Conservation (phyloP, 2,329 filamentous ascomycete species). For the Mariannaea elegans region DNA sequence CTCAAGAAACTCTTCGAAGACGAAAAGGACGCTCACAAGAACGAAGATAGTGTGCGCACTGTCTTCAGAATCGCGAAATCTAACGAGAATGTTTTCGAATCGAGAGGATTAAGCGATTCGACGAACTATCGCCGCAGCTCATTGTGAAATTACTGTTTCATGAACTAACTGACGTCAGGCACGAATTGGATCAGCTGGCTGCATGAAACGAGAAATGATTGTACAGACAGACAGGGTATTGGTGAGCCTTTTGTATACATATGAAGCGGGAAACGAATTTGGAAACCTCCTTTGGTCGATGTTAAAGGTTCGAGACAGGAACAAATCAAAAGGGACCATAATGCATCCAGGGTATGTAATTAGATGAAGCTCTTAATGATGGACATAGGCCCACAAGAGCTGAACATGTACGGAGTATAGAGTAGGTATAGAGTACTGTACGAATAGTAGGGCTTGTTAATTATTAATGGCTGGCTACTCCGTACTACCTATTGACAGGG, state of each 20-base stretch:
- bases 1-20: conserved; percentile 32
- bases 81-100: background rate
- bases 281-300: background rate
- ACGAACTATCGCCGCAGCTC: conserved; percentile 20
- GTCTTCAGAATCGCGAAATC: background rate
- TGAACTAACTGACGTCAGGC: background rate
- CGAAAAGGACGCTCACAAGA: too few relatives aligned
- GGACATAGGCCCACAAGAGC: too few relatives aligned
- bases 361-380: too few relatives aligned
- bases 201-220: background rate
- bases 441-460: too few relatives aligned
- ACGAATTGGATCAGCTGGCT: background rate
- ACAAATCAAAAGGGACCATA: too few relatives aligned
- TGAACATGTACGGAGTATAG: too few relatives aligned
- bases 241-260: background rate
- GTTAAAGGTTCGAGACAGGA: too few relatives aligned
- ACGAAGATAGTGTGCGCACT: background rate
- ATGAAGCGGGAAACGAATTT: background rate
- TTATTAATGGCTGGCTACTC: too few relatives aligned
- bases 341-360: too few relatives aligned
- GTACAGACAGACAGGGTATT: background rate
- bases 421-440: too few relatives aligned
- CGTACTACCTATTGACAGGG: too few relatives aligned
- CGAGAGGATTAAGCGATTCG: background rate
- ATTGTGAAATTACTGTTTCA: conserved; percentile 15